These are phyloP conservation scores for Coniochaeta pulveracea DNA, from an alignment of 2,329 filamentous ascomycete genomes.

Conservation along the genomic window DNA sequence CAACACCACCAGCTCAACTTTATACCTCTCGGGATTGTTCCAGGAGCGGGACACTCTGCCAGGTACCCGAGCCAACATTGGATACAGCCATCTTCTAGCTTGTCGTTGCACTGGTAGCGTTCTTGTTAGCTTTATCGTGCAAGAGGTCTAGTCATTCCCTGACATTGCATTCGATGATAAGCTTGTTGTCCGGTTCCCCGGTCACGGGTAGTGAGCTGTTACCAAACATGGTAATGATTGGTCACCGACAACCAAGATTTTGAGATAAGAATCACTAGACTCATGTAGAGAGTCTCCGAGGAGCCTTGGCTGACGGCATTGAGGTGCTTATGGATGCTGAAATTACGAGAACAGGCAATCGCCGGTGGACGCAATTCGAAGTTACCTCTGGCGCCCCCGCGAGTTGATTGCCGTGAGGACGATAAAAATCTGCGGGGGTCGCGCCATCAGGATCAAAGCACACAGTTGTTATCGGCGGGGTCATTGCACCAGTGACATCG, in stretches of 20 bases:
- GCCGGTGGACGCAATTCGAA: not conserved
- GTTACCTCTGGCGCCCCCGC: too few relatives aligned
- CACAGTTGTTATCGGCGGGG: conserved; percentile 4
- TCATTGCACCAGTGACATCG: too few relatives aligned
- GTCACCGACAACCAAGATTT: too few relatives aligned
- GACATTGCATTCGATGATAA: too few relatives aligned
- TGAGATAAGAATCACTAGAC: too few relatives aligned
- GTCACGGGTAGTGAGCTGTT: too few relatives aligned
- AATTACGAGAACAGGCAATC: not conserved
- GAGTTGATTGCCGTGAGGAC: not conserved
- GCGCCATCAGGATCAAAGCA: not conserved
- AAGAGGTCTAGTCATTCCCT: too few relatives aligned
- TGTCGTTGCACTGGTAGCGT: too few relatives aligned
- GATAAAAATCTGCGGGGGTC: not conserved
- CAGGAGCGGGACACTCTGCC: not conserved
- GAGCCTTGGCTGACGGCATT: not conserved
- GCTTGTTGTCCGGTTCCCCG: too few relatives aligned
- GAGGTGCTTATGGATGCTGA: too few relatives aligned
- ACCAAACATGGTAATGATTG: too few relatives aligned
- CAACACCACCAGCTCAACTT: not conserved
- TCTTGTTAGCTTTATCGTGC: too few relatives aligned
- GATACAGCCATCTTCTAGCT: not conserved
- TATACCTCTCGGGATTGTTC: not conserved
- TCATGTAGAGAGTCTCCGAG: conserved; percentile 1
- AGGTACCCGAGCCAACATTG: not conserved